A percentile compares a stretch with the other conserved stretches of the same genome.
Evolutionary conservation across 192 early-diverging fungal species (phyloP).

Genomic region (Paraglomus occultum): DNA sequence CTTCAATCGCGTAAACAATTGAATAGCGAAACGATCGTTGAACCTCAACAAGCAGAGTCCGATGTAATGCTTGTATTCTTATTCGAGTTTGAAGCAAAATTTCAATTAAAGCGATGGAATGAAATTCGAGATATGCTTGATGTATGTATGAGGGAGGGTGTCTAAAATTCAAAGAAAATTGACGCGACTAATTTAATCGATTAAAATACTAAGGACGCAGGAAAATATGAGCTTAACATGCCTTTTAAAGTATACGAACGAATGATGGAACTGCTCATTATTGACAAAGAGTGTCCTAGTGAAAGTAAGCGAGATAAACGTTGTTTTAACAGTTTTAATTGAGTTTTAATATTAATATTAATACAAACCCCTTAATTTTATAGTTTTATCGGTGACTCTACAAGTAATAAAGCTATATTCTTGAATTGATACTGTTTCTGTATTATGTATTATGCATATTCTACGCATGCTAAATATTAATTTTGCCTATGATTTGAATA

Average conservation of each 20-base stretch:
- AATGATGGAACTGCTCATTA: conserved; percentile 29
- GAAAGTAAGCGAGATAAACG: not conserved
- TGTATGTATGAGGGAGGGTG: not conserved
- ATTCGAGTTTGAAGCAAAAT: conserved; percentile 34
- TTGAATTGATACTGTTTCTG: no score
- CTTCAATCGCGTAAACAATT: conserved; percentile 7
- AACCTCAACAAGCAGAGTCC: not conserved
- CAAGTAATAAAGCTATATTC: not conserved
- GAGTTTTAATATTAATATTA: no score
- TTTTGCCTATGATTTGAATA: not conserved
- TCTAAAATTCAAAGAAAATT: not conserved
- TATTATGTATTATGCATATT: no score
- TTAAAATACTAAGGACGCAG: not conserved
- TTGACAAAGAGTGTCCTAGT: conserved; percentile 26
- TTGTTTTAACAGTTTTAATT: no score
- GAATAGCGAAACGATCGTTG: conserved; percentile 5
- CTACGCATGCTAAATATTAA: no score
- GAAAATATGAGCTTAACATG: conserved; percentile 24
- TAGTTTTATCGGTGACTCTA: conserved; percentile 14
- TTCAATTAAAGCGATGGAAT: conserved; percentile 23
- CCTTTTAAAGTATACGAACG: conserved; percentile 29
- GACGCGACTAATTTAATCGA: not conserved
- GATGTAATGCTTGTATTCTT: conserved; percentile 27
- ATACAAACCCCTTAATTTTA: not conserved
- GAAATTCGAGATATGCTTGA: conserved; percentile 12